These are phyloP conservation scores for Candida vartiovaarae DNA, from an alignment of 805 yeast genomes.

Conservation along the genomic window DNA sequence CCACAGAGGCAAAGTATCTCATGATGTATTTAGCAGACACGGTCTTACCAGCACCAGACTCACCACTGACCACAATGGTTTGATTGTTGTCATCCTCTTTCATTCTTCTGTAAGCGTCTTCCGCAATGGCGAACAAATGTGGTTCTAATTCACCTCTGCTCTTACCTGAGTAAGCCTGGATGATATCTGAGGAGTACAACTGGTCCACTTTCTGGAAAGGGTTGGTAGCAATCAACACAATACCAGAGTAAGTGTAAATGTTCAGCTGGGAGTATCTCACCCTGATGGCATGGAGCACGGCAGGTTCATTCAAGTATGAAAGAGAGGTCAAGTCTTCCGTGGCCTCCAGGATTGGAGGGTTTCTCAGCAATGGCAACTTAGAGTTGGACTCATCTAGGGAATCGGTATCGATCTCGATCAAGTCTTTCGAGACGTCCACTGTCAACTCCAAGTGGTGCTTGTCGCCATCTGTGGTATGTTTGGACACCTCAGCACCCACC, in stretches of 20 bases:
- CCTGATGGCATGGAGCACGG: constrained; percentile 89
- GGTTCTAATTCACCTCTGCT: constrained; percentile 95
- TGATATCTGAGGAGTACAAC: constrained; percentile 83
- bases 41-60: constrained; percentile 98
- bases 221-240: constrained; percentile 91
- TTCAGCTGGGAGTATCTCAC: constrained; percentile 83
- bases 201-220: constrained; percentile 93
- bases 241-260: constrained; percentile 94
- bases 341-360: constrained; percentile 87
- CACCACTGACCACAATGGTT: constrained; percentile 95
- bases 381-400: constrained; percentile 25
- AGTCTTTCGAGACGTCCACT: constrained; percentile 42
- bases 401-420: constrained; percentile 41
- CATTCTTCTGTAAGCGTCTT: constrained; percentile 95
- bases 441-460: constrained; percentile 45
- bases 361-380: constrained; percentile 72
- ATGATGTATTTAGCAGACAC: constrained; percentile 95
- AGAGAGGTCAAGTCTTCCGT: constrained; percentile 91
- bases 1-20: constrained; percentile 96
- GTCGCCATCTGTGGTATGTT: constrained; percentile 33
- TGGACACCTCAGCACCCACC: constrained; percentile 60
- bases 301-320: constrained; percentile 92
- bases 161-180: constrained; percentile 90
- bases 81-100: constrained; percentile 78
- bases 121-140: constrained; percentile 95